phyloP scores from a whole-genome alignment of 352 stramenopile genomes.

The Pythium phragmiticola region DNA sequence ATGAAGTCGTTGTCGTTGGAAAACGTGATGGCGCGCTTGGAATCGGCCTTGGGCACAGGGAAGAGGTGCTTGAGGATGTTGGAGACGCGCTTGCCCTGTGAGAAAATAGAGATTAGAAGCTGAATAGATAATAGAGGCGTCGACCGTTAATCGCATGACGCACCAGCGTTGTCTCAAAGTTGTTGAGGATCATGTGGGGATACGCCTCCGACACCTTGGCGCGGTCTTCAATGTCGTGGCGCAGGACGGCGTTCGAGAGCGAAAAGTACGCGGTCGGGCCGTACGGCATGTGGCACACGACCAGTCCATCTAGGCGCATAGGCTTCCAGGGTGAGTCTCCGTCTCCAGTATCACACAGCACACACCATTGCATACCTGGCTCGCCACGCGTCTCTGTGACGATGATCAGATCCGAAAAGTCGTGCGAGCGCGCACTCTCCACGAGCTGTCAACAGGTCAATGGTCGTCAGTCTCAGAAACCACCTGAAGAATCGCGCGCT shows the following conservation, averaged over 20 bases:
- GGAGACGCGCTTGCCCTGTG: slow-evolving; percentile 88
- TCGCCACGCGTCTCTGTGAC: slow-evolving; percentile 99
- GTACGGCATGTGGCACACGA: slow-evolving; percentile 98
- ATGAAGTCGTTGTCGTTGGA: slow-evolving; percentile 99
- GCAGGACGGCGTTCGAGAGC: slow-evolving; percentile 95
- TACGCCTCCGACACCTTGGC: slow-evolving; percentile 92
- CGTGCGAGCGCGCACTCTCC: slow-evolving; percentile 93
- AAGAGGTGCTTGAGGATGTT: slow-evolving; percentile 99
- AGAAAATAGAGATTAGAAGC: neutral
- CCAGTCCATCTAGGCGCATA: slow-evolving; percentile 88
- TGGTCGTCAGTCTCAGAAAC: neutral
- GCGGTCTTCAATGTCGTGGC: slow-evolving; percentile 98
- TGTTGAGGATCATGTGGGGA: slow-evolving; percentile 96
- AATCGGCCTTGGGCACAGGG: slow-evolving; percentile 96
- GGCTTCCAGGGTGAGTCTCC: neutral
- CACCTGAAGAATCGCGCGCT: neutral
- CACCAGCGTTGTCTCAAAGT: slow-evolving; percentile 93
- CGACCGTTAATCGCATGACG: neutral
- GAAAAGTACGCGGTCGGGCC: slow-evolving; percentile 99
- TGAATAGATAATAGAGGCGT: neutral
- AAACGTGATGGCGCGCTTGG: slow-evolving; percentile 97
- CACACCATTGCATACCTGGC: slow-evolving; percentile 53
- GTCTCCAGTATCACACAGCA: slow-evolving; percentile 2
- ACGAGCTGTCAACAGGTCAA: slow-evolving; percentile 82
- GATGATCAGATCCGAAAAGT: slow-evolving; percentile 98